Percentiles rank a stretch among this genome's conserved stretches.
These are phyloP conservation scores for Tetrahymena borealis DNA, from an alignment of 73 alveolate species.

Conservation along the genomic window DNA sequence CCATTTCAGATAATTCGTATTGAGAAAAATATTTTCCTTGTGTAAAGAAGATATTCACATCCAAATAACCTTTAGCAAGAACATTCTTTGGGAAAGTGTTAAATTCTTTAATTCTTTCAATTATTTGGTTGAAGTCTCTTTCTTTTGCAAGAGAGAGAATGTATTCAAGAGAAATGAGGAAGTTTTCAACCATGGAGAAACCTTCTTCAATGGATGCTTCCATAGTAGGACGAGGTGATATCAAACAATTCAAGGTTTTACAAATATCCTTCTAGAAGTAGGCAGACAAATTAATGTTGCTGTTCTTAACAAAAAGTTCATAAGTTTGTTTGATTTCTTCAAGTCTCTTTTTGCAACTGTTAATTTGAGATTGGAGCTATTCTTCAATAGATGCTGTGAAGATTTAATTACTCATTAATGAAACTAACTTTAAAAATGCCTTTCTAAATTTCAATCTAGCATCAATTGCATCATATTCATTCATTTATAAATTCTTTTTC, in stretches of 20 bases:
- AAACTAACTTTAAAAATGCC: not conserved
- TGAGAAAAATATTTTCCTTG: not conserved
- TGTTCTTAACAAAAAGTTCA: not conserved
- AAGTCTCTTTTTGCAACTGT: not conserved
- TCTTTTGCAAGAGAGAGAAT: not conserved
- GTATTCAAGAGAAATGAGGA: not conserved
- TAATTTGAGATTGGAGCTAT: not conserved
- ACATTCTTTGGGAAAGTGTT: not conserved
- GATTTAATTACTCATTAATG: not conserved
- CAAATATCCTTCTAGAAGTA: not conserved
- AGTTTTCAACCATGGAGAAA: not conserved
- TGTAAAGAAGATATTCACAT: not conserved
- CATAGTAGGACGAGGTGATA: not conserved
- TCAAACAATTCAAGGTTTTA: not conserved
- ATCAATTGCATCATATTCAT: not conserved
- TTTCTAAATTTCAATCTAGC: not conserved
- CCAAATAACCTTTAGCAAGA: not conserved
- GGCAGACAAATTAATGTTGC: not conserved
- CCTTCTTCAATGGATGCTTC: not conserved
- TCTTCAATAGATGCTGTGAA: not conserved
- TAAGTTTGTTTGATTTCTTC: not conserved
- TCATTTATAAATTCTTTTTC: not conserved
- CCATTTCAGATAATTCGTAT: not conserved
- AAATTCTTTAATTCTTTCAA: not conserved
- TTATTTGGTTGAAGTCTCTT: not conserved